Conservation (phyloP, 1,284 basidiomycete species). For the Microbotryum scabiosae region DNA sequence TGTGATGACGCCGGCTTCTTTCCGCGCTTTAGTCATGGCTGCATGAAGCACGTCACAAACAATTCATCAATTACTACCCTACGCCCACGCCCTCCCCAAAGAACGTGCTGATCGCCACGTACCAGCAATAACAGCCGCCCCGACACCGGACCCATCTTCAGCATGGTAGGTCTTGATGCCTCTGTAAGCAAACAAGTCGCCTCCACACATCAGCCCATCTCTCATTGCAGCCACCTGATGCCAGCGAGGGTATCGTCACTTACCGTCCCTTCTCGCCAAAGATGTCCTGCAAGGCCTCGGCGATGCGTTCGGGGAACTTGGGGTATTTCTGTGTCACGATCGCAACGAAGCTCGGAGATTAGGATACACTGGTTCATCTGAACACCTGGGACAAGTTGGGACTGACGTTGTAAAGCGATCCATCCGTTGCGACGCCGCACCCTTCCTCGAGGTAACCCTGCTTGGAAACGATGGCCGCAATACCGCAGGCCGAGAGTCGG, state of each 20-base stretch:
- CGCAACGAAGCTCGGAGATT: not conserved
- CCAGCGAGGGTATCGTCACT: constrained; percentile 35
- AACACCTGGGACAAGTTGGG: not conserved
- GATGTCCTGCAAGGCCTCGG: constrained; percentile 79
- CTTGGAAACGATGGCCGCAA: constrained; percentile 86
- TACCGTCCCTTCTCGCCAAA: constrained; percentile 87
- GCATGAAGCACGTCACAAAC: not conserved
- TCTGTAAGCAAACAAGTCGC: constrained; percentile 32
- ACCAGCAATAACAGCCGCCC: constrained; percentile 93
- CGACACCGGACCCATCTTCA: constrained; percentile 90
- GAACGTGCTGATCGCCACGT: constrained; percentile 36
- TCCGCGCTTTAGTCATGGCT: constrained; percentile 59
- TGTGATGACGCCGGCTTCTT: constrained; percentile 46
- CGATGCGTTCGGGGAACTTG: constrained; percentile 77
- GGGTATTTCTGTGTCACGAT: constrained; percentile 70
- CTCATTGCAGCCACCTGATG: not conserved
- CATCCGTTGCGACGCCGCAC: constrained; percentile 82
- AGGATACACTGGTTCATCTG: not conserved
- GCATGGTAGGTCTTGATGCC: constrained; percentile 79
- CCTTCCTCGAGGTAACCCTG: constrained; percentile 76
- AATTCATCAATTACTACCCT: not conserved
- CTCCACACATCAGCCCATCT: no score
- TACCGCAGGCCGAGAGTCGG: constrained; percentile 79
- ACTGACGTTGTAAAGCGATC: constrained; percentile 81
- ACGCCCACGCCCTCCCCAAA: not conserved